phyloP scores from a whole-genome alignment of 2,329 filamentous ascomycete genomes.

The Dothistroma septosporum region DNA sequence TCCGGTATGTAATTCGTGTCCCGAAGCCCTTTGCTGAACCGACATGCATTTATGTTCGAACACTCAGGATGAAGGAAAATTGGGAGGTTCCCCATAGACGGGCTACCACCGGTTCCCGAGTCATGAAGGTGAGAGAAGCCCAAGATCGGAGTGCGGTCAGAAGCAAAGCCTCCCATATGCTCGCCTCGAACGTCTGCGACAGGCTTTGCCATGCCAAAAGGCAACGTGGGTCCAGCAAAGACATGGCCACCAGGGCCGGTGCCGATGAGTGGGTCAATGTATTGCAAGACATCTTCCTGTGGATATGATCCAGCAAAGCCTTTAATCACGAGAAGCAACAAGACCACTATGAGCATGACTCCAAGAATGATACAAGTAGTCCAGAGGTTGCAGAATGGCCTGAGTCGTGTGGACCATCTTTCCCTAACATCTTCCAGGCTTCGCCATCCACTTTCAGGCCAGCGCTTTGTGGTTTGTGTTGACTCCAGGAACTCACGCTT shows the following conservation, averaged over 20 bases:
- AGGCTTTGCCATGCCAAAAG: conserved; percentile 47
- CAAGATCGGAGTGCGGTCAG: conserved; percentile 40
- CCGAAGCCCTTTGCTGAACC: conserved; percentile 51
- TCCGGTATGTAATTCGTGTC: conserved; percentile 45
- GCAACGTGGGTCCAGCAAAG: conserved; percentile 42
- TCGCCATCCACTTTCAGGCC: conserved; percentile 7
- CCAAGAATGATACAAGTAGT: conserved; percentile 12
- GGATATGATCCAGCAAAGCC: conserved; percentile 30
- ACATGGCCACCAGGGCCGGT: conserved; percentile 36
- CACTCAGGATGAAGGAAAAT: conserved; percentile 64
- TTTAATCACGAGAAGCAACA: conserved; percentile 9
- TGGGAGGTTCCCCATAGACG: conserved; percentile 68
- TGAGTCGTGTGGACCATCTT: neutral
- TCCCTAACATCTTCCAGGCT: neutral
- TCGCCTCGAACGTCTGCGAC: conserved; percentile 32
- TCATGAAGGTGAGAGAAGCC: conserved; percentile 48
- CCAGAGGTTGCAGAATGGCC: conserved; percentile 12
- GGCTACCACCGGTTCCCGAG: conserved; percentile 46
- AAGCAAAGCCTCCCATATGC: conserved; percentile 47
- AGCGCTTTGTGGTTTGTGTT: conserved; percentile 9
- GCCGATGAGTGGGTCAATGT: conserved; percentile 23
- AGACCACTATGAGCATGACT: conserved; percentile 9
- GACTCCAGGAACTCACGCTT: conserved; percentile 10
- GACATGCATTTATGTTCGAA: conserved; percentile 42
- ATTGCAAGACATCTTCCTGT: conserved; percentile 26